These are phyloP conservation scores for Pulicaria dysenterica DNA, from an alignment of 129 eudicot species.

Conservation along the genomic window DNA sequence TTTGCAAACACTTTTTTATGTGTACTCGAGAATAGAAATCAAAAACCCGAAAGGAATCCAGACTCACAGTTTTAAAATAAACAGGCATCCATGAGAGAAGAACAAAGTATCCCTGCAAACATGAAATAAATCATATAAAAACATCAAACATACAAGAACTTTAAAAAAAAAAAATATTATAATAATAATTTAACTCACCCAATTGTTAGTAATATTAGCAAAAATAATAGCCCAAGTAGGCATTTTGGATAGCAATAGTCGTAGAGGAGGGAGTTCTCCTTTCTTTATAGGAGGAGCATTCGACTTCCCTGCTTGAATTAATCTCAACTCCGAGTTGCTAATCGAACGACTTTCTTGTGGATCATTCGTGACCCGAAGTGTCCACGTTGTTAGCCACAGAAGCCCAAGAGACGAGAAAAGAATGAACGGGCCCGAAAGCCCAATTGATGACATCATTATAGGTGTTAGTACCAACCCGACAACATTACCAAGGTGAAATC, in stretches of 20 bases:
- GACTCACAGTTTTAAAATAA: slow-evolving; percentile 90
- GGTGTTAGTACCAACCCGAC: slow-evolving; percentile 85
- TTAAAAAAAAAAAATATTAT: neutral
- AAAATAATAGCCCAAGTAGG: slow-evolving; percentile 95
- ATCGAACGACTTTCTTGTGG: slow-evolving; percentile 70
- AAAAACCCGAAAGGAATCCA: slow-evolving; percentile 2
- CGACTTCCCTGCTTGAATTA: slow-evolving; percentile 83
- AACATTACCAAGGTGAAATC: slow-evolving; percentile 96
- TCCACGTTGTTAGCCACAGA: slow-evolving; percentile 82
- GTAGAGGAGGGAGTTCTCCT: slow-evolving; percentile 65
- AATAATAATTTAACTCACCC: slow-evolving; percentile 53
- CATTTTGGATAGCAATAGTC: slow-evolving; percentile 69
- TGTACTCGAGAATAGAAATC: neutral
- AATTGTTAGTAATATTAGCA: slow-evolving; percentile 89
- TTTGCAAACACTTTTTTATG: neutral
- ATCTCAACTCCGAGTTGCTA: slow-evolving; percentile 64
- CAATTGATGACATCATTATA: slow-evolving; percentile 61
- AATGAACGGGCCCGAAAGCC: slow-evolving; percentile 85
- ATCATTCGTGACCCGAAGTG: slow-evolving; percentile 61
- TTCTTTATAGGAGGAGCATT: slow-evolving; percentile 43
- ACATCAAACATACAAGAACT: neutral
- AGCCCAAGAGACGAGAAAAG: slow-evolving; percentile 85
- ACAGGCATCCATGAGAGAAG: slow-evolving; percentile 99
- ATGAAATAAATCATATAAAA: slow-evolving; percentile 16
- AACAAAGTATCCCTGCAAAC: slow-evolving; percentile 94